Conservation (phyloP, 176 grass and related monocot species). For the Chrysopogon serrulatus region DNA sequence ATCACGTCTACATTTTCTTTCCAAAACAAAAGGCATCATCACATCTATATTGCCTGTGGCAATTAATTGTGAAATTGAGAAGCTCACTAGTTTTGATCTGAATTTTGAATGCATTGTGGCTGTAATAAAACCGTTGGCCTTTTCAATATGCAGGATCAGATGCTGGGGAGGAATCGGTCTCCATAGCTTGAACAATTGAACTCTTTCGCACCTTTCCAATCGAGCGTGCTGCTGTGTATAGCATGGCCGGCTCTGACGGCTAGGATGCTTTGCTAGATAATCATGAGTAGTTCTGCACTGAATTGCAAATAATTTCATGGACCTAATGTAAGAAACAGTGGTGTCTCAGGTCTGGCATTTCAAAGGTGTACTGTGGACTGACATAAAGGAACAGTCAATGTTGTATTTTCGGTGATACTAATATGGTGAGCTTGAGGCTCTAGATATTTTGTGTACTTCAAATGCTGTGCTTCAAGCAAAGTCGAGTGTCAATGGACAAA, state of each 20-base stretch:
- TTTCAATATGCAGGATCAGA: conserved; percentile 31
- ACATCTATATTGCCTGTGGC: not conserved
- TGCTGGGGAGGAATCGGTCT: not conserved
- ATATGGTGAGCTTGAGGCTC: not conserved
- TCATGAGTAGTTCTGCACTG: not conserved
- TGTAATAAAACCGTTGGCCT: not conserved
- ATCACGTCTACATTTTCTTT: not conserved
- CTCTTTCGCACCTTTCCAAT: not conserved
- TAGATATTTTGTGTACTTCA: not conserved
- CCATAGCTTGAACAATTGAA: conserved; percentile 31
- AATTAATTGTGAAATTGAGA: not conserved
- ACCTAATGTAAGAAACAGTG: not conserved
- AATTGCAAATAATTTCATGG: not conserved
- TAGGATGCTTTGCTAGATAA: conserved; percentile 14
- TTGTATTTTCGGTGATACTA: not conserved
- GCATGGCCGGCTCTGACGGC: not conserved
- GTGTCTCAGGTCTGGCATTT: not conserved
- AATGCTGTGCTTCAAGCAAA: not conserved
- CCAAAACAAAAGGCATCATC: not conserved
- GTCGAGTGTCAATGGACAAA: not conserved
- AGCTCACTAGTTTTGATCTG: not conserved
- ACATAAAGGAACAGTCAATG: not conserved
- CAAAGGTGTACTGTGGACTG: not conserved
- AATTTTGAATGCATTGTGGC: not conserved
- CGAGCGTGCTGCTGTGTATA: not conserved